Conservation (phyloP, 345 rosid species). For the Rubroshorea leprosula region DNA sequence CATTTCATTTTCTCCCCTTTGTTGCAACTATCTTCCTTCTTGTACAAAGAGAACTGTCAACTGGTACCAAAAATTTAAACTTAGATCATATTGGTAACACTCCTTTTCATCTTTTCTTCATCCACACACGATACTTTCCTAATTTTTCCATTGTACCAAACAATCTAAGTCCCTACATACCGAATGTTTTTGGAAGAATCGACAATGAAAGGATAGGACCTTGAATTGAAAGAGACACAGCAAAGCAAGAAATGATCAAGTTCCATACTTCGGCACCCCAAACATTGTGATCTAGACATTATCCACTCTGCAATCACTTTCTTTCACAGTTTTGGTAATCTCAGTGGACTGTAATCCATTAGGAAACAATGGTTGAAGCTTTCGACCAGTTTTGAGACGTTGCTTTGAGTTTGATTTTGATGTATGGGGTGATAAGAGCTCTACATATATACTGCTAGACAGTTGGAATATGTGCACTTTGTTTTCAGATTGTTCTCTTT, state of each 20-base stretch:
- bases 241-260: conserved; percentile 12
- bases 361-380: not conserved
- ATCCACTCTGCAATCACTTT: conserved; percentile 2
- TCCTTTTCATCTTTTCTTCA: not conserved
- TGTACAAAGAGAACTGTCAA: not conserved
- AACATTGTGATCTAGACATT: not conserved
- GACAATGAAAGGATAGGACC: not conserved
- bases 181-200: not conserved
- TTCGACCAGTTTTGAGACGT: not conserved
- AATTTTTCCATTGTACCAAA: conserved; percentile 1
- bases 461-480: conserved; percentile 17
- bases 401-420: conserved; percentile 5
- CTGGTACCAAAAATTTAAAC: not conserved
- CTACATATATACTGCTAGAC: conserved; percentile 11
- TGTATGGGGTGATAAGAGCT: conserved; percentile 2
- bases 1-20: not conserved
- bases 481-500: conserved; percentile 5
- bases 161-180: conserved; percentile 15
- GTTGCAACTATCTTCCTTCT: not conserved
- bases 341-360: conserved; percentile 8
- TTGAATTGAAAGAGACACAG: conserved; percentile 30
- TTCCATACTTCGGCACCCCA: not conserved
- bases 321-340: conserved; percentile 1
- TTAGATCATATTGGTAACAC: conserved; percentile 1
- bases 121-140: not conserved